Base-by-base conservation (phyloP, 2,329 filamentous ascomycete genomes). In the Aspergillus uvarum region DNA sequence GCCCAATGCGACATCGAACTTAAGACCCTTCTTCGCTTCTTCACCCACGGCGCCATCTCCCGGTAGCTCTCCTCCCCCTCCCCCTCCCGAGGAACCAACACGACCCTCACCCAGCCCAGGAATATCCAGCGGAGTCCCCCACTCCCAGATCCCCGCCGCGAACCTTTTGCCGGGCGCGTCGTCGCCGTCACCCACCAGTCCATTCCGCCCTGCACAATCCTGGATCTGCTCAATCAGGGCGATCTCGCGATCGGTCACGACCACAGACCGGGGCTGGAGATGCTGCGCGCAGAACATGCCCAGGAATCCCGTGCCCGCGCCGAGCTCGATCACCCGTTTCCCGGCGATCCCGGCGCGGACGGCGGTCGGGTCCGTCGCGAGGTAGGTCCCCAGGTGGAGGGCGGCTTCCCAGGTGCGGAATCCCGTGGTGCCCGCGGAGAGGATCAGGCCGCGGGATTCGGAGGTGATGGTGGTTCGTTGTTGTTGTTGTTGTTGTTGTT, bases 391-490 rank as follows among this genome's bases (percentile, higher is more conserved):
- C 1, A 90, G 81, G 65, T 88, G 84, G 4, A 90, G 76, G 6
- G 87, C 85, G 4, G 85, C 87, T 74, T 89, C 87, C 88, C 88
- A 90, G 2, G 88, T 90, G 42, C 87, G 82, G 52, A 87, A 84
- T 0, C 88, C 88, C 0, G 87, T 89, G 1, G 84, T 88, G 10
- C 84, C 83, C 5, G 83, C 83, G 4, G 84, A 86, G 68, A 70
- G 83, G 76, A 68, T 84, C 74, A 73, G 79, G 73, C 74, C 87
- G 80, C 62, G 87, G 73, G 57, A 87, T 75, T 63, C 85, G 82
- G 65, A 87, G 51, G 65, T 79, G 64, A 68, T 76, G 55, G 72
- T 74, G 63, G 65, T 71, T 50, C 63, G 66, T 4, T 6, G 14
- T 21, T 52, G 49, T 50, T 49, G 7, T 21, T 16, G 42, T 26